These are phyloP conservation scores for Diaporthe ampelina DNA, from an alignment of 2,329 filamentous ascomycete genomes.

Conservation along the genomic window DNA sequence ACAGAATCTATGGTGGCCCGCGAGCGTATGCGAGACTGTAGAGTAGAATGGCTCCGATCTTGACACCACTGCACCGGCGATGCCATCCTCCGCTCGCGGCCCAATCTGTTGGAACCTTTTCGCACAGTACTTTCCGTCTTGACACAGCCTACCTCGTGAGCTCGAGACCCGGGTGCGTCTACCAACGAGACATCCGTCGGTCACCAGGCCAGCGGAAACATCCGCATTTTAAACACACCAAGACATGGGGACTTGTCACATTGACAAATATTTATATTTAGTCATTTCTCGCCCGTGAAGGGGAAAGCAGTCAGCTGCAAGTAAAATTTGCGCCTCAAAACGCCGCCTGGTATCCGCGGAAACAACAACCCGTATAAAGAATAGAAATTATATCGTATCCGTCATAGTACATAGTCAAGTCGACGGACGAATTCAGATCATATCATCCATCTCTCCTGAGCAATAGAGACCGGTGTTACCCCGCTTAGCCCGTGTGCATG, in stretches of 20 bases:
- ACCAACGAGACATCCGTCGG: neutral
- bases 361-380: neutral
- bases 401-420: neutral
- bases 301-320: neutral
- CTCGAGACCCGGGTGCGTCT: neutral
- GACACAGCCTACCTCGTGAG: no score
- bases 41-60: neutral
- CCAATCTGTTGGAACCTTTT: no score
- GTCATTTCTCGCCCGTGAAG: neutral
- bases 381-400: slow-evolving; percentile 4
- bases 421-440: neutral
- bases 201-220: neutral
- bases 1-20: neutral
- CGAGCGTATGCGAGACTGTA: neutral
- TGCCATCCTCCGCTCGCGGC: neutral
- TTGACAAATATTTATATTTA: neutral
- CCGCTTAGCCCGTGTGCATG: no score
- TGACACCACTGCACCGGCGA: neutral
- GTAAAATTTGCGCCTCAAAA: slow-evolving; percentile 13
- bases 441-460: neutral
- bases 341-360: slow-evolving; percentile 22
- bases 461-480: no score
- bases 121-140: no score
- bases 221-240: neutral
- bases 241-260: neutral